phyloP scores from a whole-genome alignment of 345 rosid genomes.

The Brassica rapa region DNA sequence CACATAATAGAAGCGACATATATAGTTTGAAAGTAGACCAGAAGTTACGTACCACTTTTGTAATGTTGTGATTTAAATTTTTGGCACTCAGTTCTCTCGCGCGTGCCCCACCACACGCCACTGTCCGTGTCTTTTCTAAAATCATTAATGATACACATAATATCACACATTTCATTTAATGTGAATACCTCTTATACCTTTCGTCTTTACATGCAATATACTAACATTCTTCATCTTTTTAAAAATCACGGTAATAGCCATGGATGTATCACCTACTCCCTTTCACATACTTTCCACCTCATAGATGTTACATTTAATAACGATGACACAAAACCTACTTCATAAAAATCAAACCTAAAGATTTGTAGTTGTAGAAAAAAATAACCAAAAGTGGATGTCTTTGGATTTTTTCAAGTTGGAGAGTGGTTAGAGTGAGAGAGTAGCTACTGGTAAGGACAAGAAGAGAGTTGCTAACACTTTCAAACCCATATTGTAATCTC shows the following conservation, averaged over 20 bases:
- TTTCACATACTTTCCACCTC: constrained; percentile 29
- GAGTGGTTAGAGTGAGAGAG: constrained; percentile 36
- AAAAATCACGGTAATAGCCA: constrained; percentile 23
- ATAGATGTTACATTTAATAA: constrained; percentile 11
- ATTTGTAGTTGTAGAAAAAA: constrained; percentile 2
- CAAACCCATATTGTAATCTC: constrained; percentile 35
- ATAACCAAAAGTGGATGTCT: constrained; percentile 7
- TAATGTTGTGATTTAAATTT: constrained; percentile 16
- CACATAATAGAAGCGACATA: no score
- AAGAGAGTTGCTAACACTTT: constrained; percentile 23
- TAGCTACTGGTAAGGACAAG: constrained; percentile 33
- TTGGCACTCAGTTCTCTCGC: constrained; percentile 22
- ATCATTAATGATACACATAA: constrained; percentile 8
- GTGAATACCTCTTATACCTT: constrained; percentile 10
- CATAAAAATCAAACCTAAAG: constrained; percentile 12
- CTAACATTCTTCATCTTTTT: constrained; percentile 10
- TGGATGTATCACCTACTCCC: constrained; percentile 31
- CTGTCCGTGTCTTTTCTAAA: constrained; percentile 20
- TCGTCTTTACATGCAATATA: constrained; percentile 31
- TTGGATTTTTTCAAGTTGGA: constrained; percentile 5
- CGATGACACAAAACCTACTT: neutral
- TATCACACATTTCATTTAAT: constrained; percentile 7
- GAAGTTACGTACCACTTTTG: constrained; percentile 15
- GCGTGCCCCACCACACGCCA: constrained; percentile 25
- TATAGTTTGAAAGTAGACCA: no score